phyloP scores from a whole-genome alignment of 164 flowering plant genomes.

The Annona cherimola region DNA sequence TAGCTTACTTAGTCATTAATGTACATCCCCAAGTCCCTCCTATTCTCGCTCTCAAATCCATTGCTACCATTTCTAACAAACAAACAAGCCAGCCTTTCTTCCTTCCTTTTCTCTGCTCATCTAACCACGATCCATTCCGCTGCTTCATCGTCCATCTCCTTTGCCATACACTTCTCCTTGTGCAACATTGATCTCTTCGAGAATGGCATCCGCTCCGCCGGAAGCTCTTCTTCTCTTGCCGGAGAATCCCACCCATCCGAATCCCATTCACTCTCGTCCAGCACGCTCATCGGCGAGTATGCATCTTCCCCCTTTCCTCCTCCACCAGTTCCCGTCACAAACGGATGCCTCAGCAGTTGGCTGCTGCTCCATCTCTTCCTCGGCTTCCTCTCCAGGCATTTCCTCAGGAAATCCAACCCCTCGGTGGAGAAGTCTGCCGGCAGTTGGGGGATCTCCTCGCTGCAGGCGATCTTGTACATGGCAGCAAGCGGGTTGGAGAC shows the following conservation, averaged over 20 bases:
- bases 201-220: constrained; percentile 16
- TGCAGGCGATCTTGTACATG: constrained; percentile 37
- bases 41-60: too few species aligned
- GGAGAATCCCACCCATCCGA: constrained; percentile 15
- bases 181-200: constrained; percentile 3
- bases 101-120: constrained; percentile 3
- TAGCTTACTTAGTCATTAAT: too few species aligned
- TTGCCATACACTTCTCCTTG: constrained; percentile 2
- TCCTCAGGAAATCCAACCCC: constrained; percentile 47
- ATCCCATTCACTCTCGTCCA: constrained; percentile 24
- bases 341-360: constrained; percentile 46
- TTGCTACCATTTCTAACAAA: too few species aligned
- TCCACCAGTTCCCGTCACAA: constrained; percentile 21
- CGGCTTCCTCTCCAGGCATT: constrained; percentile 43
- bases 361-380: constrained; percentile 32
- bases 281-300: constrained; percentile 33
- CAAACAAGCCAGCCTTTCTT: too few species aligned
- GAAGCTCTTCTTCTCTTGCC: constrained; percentile 1
- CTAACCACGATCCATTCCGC: constrained; percentile 45
- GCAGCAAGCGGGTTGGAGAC: constrained; percentile 30
- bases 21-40: too few species aligned
- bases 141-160: constrained; percentile 14
- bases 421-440: constrained; percentile 34
- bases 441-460: constrained; percentile 32
- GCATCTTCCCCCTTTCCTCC: constrained; percentile 1